Conservation (phyloP, 1,284 basidiomycete genomes). For the Pholiota adiposa region DNA sequence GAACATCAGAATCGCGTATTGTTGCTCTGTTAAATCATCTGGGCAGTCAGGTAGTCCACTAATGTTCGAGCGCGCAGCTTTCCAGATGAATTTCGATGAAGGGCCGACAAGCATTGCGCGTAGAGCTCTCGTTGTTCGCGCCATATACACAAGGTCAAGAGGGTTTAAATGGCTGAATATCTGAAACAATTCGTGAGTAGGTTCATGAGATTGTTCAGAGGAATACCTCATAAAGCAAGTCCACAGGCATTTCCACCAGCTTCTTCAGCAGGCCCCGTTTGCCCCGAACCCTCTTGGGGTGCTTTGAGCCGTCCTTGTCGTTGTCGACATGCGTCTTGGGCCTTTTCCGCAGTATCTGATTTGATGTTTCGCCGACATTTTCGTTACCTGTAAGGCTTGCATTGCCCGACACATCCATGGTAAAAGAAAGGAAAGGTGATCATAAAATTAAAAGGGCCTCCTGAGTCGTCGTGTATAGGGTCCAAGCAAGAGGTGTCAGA, state of each 20-base stretch:
- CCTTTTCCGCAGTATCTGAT: neutral
- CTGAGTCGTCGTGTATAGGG: too few relatives aligned
- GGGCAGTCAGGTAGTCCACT: conserved; percentile 6
- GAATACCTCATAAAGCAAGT: conserved; percentile 5
- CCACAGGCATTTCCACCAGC: conserved; percentile 7
- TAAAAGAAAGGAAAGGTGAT: too few relatives aligned
- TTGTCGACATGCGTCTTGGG: neutral
- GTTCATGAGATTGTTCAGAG: too few relatives aligned
- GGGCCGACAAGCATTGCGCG: conserved; percentile 25
- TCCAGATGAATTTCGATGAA: conserved; percentile 28
- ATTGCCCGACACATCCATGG: too few relatives aligned
- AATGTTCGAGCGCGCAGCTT: conserved; percentile 14
- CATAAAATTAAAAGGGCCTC: too few relatives aligned
- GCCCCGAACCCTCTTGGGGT: neutral
- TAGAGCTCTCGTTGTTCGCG: conserved; percentile 25
- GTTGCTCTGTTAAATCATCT: conserved; percentile 5
- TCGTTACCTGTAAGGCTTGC: too few relatives aligned
- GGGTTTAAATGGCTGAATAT: conserved; percentile 7
- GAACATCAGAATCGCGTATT: conserved; percentile 6
- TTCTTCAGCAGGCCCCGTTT: neutral
- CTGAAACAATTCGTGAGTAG: neutral
- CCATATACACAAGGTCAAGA: conserved; percentile 26
- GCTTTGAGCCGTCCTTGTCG: neutral
- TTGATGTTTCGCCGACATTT: too few relatives aligned
- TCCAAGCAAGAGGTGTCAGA: too few relatives aligned